Evolutionary conservation across 2,329 filamentous ascomycete species (phyloP).

Genomic region (Aspergillus flavus): DNA sequence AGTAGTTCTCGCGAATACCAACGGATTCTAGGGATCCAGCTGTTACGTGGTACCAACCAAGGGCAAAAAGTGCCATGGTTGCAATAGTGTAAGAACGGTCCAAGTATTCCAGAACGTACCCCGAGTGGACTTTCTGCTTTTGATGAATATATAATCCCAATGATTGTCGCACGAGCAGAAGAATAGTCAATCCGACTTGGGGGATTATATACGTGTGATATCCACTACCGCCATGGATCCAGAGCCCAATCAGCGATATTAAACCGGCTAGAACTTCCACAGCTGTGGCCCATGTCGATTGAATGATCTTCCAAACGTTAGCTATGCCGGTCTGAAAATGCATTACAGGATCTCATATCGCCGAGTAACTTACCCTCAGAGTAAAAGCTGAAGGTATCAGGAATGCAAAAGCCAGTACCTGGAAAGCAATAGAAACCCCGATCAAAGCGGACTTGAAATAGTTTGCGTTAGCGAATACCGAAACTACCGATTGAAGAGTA

Average conservation of each 20-base stretch:
- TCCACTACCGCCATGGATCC: not conserved
- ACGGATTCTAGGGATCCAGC: not conserved
- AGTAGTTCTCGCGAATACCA: not conserved
- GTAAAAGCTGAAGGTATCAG: not conserved
- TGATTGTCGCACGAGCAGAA: not conserved
- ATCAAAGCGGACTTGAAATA: not conserved
- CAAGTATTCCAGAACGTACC: not conserved
- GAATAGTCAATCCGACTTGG: not conserved
- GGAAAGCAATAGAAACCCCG: not conserved
- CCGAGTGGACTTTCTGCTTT: not conserved
- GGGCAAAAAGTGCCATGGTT: not conserved
- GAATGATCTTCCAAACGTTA: not conserved
- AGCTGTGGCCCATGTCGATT: not conserved
- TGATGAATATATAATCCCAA: not conserved
- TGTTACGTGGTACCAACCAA: not conserved
- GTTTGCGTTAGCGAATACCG: not conserved
- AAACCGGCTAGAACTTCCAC: not conserved
- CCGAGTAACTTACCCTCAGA: not conserved
- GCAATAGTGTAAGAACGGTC: not conserved
- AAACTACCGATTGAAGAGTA: not conserved
- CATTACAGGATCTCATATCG: not conserved
- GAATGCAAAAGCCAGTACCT: not conserved
- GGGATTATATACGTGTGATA: not conserved
- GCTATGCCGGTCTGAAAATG: not conserved
- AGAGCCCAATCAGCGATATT: not conserved